Conservation (phyloP, 805 yeast species). For the Kazachstania bromeliacearum region DNA sequence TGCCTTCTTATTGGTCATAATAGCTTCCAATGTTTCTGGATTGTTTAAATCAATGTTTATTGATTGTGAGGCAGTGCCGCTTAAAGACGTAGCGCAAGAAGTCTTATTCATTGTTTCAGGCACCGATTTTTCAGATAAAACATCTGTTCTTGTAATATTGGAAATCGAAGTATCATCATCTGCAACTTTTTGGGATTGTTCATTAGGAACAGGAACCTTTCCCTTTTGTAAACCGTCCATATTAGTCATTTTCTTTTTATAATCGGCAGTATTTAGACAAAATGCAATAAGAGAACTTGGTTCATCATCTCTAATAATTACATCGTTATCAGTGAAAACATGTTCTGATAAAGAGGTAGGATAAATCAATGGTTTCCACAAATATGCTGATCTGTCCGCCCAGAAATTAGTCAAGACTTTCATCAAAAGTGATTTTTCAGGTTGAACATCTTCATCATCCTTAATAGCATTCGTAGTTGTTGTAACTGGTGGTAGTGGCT, state of each 20-base stretch:
- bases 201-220: background rate
- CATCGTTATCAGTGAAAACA: constrained; percentile 86
- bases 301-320: constrained; percentile 90
- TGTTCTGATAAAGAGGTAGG: constrained; percentile 77
- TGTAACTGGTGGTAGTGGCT: constrained; percentile 17
- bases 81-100: too few species aligned
- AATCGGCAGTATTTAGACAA: constrained; percentile 79
- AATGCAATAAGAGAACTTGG: constrained; percentile 92
- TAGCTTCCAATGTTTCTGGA: constrained; percentile 42
- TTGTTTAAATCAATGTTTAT: background rate
- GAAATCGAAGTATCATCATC: background rate
- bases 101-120: background rate
- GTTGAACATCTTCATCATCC: constrained; percentile 30
- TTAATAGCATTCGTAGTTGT: constrained; percentile 15
- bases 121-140: background rate
- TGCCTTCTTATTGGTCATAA: constrained; percentile 73
- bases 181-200: background rate
- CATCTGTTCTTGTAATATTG: background rate
- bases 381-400: constrained; percentile 93
- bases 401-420: constrained; percentile 83
- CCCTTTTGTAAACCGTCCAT: background rate
- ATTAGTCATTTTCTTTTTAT: constrained; percentile 46
- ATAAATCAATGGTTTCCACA: constrained; percentile 88
- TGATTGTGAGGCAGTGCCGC: background rate
- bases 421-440: constrained; percentile 69